Percentiles rank a stretch among this genome's conserved stretches.
Evolutionary conservation across 345 rosid species (phyloP).

Genomic region (Pistacia vera): DNA sequence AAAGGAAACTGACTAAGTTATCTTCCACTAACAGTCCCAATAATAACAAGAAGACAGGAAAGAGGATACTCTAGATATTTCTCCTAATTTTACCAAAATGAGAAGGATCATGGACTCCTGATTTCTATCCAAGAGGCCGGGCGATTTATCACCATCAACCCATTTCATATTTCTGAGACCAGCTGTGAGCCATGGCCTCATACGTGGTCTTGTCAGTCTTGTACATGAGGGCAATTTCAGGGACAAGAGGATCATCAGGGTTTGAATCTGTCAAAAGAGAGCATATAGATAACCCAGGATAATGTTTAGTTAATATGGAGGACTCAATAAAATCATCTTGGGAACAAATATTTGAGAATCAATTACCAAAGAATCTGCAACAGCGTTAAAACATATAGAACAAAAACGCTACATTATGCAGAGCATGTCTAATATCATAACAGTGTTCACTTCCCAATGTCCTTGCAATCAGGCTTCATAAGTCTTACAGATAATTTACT

Average conservation of each 20-base stretch:
- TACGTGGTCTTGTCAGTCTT: slow-evolving; percentile 19
- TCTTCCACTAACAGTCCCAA: background rate
- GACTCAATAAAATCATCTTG: background rate
- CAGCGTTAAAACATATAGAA: background rate
- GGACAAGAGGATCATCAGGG: slow-evolving; percentile 20
- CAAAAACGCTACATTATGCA: background rate
- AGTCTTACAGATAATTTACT: background rate
- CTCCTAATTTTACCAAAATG: background rate
- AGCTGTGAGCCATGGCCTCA: slow-evolving; percentile 19
- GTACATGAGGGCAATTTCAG: slow-evolving; percentile 24
- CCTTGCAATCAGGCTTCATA: background rate
- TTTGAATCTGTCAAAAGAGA: slow-evolving; percentile 19
- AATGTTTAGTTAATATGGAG: background rate
- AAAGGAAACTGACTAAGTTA: background rate
- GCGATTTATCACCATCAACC: slow-evolving; percentile 5
- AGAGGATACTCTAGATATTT: background rate
- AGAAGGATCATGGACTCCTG: background rate
- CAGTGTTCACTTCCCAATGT: background rate
- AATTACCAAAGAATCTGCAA: background rate
- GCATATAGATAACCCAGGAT: slow-evolving; percentile 10
- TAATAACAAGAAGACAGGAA: background rate
- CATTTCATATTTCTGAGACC: slow-evolving; percentile 22
- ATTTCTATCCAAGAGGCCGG: background rate
- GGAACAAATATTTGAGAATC: background rate
- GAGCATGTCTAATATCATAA: background rate